These are phyloP conservation scores for Helicostylum pulchrum DNA, from an alignment of 192 early-diverging fungal genomes.

Conservation along the genomic window DNA sequence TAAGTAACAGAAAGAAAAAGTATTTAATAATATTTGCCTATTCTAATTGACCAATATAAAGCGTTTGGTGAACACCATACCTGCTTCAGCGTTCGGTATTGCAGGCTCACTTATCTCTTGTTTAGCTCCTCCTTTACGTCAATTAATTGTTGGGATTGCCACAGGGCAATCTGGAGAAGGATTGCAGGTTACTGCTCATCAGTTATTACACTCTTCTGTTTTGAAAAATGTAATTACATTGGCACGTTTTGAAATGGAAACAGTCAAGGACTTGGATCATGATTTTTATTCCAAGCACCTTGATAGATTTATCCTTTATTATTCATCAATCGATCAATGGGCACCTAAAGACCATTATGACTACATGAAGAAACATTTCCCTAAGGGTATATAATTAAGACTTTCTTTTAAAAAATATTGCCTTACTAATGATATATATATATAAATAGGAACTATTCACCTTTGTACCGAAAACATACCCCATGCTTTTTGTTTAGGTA, in stretches of 20 bases:
- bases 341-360: slow-evolving; percentile 65
- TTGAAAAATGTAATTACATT: slow-evolving; percentile 66
- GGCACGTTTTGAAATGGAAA: slow-evolving; percentile 72
- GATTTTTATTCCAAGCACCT: slow-evolving; percentile 55
- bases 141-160: slow-evolving; percentile 29
- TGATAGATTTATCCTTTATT: slow-evolving; percentile 75
- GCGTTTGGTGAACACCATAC: slow-evolving; percentile 26
- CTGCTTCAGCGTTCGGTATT: slow-evolving; percentile 19
- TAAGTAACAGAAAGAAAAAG: slow-evolving; percentile 15
- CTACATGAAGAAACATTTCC: slow-evolving; percentile 64
- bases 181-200: slow-evolving; percentile 57
- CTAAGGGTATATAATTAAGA: slow-evolving; percentile 42
- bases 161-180: slow-evolving; percentile 43
- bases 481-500: slow-evolving; percentile 78
- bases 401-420: background rate
- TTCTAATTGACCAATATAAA: background rate
- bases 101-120: slow-evolving; percentile 27
- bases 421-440: no score
- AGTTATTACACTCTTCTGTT: slow-evolving; percentile 61
- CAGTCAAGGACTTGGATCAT: slow-evolving; percentile 62
- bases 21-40: background rate
- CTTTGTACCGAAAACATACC: slow-evolving; percentile 71
- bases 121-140: slow-evolving; percentile 40
- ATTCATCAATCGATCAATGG: slow-evolving; percentile 75
- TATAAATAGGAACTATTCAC: slow-evolving; percentile 34